These are phyloP conservation scores for Fomitopsis betulina DNA, from an alignment of 1,284 basidiomycete species.

Conservation along the genomic window DNA sequence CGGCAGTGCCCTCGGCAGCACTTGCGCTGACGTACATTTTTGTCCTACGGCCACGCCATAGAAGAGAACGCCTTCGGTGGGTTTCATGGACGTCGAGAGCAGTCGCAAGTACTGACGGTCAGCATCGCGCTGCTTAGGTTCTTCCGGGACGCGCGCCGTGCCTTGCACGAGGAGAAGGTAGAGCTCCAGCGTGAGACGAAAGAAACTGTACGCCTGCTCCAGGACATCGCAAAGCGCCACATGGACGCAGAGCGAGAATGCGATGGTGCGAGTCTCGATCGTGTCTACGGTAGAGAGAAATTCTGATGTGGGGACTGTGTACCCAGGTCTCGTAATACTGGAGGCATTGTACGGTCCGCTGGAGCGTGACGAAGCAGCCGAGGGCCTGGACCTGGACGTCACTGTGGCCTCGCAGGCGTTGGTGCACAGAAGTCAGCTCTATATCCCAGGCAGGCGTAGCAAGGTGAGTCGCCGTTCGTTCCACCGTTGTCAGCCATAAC, in stretches of 20 bases:
- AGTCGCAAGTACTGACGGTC: neutral
- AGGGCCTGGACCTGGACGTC: conserved; percentile 67
- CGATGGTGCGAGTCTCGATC: conserved; percentile 22
- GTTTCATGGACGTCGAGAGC: conserved; percentile 10
- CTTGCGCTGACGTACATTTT: conserved; percentile 31
- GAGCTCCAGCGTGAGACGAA: conserved; percentile 53
- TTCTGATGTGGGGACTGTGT: neutral
- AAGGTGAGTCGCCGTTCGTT: conserved; percentile 41
- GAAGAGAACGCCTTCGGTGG: conserved; percentile 26
- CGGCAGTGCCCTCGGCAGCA: conserved; percentile 29
- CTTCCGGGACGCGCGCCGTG: conserved; percentile 44
- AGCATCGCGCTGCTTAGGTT: conserved; percentile 27
- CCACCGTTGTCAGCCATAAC: neutral
- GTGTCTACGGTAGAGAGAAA: conserved; percentile 22
- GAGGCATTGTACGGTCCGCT: conserved; percentile 66
- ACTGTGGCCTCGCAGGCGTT: conserved; percentile 80
- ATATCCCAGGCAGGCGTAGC: conserved; percentile 70
- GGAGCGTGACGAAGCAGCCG: conserved; percentile 45
- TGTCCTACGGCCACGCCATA: conserved; percentile 28
- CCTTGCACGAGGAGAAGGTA: conserved; percentile 55
- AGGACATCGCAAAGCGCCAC: conserved; percentile 41
- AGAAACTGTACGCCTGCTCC: conserved; percentile 42
- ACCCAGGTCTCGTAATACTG: conserved; percentile 65
- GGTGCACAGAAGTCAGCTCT: conserved; percentile 73
- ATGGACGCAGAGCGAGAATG: conserved; percentile 34